These are phyloP conservation scores for Aquilaria sinensis DNA, from an alignment of 345 rosid genomes.

Conservation along the genomic window DNA sequence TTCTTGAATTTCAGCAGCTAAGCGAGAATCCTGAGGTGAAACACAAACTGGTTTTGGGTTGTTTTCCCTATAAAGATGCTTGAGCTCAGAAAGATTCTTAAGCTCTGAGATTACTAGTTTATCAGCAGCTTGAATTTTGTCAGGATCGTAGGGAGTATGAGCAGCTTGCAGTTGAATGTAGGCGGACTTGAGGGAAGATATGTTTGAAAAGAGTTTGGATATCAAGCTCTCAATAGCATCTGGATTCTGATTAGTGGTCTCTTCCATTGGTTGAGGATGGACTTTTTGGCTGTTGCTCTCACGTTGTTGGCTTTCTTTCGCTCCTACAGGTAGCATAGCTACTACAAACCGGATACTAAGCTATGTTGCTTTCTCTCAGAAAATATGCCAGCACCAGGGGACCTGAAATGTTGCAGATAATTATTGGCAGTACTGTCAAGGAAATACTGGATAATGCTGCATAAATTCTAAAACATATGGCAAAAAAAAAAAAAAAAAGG, in stretches of 20 bases:
- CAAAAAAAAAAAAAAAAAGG: background rate
- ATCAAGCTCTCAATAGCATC: slow-evolving; percentile 74
- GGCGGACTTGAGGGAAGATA: slow-evolving; percentile 74
- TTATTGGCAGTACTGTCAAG: slow-evolving; percentile 1
- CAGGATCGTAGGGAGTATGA: slow-evolving; percentile 83
- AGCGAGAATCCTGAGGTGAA: slow-evolving; percentile 81
- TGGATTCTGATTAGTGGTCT: slow-evolving; percentile 55
- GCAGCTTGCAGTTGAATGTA: slow-evolving; percentile 81
- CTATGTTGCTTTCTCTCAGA: slow-evolving; percentile 10
- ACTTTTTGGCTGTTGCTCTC: slow-evolving; percentile 70
- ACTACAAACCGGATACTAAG: slow-evolving; percentile 26
- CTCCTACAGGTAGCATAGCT: slow-evolving; percentile 77
- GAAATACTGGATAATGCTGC: background rate
- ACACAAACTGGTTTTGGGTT: slow-evolving; percentile 61
- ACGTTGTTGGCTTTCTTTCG: slow-evolving; percentile 69
- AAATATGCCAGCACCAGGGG: slow-evolving; percentile 12
- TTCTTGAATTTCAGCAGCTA: slow-evolving; percentile 92
- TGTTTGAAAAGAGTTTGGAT: slow-evolving; percentile 60
- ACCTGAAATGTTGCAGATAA: slow-evolving; percentile 22
- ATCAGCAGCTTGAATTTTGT: slow-evolving; percentile 82
- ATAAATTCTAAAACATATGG: background rate
- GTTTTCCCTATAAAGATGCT: slow-evolving; percentile 70
- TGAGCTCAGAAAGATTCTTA: slow-evolving; percentile 72
- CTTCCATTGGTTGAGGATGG: slow-evolving; percentile 94
- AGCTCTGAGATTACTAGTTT: slow-evolving; percentile 71